These are phyloP conservation scores for Neurospora sp. DNA, from an alignment of 2,329 filamentous ascomycete species.

Conservation along the genomic window DNA sequence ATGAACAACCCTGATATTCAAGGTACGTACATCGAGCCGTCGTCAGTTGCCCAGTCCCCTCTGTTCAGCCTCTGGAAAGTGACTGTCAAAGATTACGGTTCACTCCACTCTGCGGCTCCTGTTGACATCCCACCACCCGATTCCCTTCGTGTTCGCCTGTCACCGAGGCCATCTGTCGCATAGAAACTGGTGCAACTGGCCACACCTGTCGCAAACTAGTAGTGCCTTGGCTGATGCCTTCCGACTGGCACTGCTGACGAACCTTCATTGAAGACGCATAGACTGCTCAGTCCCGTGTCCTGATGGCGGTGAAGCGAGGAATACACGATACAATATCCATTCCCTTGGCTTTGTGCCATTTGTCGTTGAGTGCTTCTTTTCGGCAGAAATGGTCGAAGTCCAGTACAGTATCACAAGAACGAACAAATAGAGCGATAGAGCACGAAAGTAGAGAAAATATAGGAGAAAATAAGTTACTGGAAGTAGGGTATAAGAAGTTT, in stretches of 20 bases:
- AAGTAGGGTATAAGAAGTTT: neutral
- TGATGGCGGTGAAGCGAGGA: fast-evolving
- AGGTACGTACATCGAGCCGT: neutral
- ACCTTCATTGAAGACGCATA: neutral
- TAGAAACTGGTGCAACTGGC: neutral
- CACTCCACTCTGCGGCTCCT: neutral
- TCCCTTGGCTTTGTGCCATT: neutral
- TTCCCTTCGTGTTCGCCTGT: neutral
- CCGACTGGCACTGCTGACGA: neutral
- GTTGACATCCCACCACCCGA: neutral
- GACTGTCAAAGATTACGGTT: neutral
- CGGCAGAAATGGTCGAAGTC: neutral
- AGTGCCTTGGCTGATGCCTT: neutral
- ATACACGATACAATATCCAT: neutral
- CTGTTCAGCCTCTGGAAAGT: neutral
- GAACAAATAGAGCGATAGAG: fast-evolving
- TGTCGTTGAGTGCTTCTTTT: fast-evolving
- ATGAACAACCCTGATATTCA: neutral
- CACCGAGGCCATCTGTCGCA: neutral
- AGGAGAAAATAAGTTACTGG: neutral
- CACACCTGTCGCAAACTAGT: neutral
- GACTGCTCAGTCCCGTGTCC: neutral
- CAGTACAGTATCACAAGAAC: neutral
- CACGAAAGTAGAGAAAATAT: neutral
- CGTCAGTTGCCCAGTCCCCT: neutral